Evolutionary conservation across 2,329 filamentous ascomycete genomes (phyloP), one percentile per base, ranked within the genome.

Genomic region (Paraconiothyrium sp.): DNA sequence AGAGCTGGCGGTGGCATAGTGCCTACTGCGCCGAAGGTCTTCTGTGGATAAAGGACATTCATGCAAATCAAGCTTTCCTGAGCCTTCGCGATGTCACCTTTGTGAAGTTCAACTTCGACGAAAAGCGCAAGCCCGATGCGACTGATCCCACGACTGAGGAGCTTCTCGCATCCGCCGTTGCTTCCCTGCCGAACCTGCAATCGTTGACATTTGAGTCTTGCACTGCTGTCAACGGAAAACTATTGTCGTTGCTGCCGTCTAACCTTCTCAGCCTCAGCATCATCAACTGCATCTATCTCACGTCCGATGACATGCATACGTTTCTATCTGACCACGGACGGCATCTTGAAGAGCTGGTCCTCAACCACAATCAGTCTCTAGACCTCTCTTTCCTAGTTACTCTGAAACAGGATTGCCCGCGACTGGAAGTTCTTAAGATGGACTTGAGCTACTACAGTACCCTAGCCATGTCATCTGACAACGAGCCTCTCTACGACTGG

Each of bases 341-440:
- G 24, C 80, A 86, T n/a, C 81, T 98, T 24, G 85, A 85, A 56
- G 85, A 86, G 41, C 83, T 98, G 8, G 85, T 84, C 1, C 81
- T 97, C 5, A 87, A 90, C 57, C 91, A 97, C 78, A 97, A 97
- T 70, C 89, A 92, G 63, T 88, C 90, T 2, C 82, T 97, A 43
- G 90, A 89, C 69, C 80, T 97, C 44, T 87, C 85, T 0, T 97
- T 97, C 70, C 82, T 95, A 7, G 85, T 88, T 0, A 78, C 84
- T 30, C 79, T 98, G 49, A 88, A 86, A 20, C 76, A 80, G 4
- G 84, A 86, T 1, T 97, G 93, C 72, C 92, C 92, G 0, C 83
- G 84, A 3, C 83, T 98, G 6, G 83, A 90, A 70, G 84, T 86
- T 27, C 82, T 98, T 43, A 86, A 85, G 52, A 90, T 97, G 84